Conservation (phyloP, 169 alveolate genomes). For the Besnoitia besnoiti region DNA sequence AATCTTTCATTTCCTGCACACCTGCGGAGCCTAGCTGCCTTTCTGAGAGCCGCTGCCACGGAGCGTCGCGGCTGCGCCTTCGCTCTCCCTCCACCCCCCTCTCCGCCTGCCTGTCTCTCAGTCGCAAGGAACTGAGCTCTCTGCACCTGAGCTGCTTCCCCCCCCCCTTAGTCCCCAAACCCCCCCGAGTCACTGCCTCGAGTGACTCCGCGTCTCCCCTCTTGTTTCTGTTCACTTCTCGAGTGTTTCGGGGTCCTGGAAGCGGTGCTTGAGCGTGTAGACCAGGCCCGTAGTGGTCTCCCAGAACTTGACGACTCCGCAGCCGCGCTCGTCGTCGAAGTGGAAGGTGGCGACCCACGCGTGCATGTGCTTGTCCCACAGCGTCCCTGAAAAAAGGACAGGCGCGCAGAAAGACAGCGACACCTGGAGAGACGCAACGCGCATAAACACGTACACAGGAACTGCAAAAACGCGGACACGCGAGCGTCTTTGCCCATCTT, state of each 20-base stretch:
- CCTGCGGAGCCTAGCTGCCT: no score
- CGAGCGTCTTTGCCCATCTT: no score
- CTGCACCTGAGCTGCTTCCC: no score
- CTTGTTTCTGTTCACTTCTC: background rate
- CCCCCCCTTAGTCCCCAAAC: no score
- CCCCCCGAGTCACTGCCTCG: background rate
- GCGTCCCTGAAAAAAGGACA: slow-evolving; percentile 51
- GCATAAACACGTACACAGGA: no score
- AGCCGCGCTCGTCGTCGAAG: slow-evolving; percentile 41
- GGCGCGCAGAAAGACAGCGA: no score
- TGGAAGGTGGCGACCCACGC: slow-evolving; percentile 69
- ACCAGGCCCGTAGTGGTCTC: slow-evolving; percentile 53
- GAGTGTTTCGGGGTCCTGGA: slow-evolving; percentile 1
- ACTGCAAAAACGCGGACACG: no score
- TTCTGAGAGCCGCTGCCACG: no score
- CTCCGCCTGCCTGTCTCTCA: background rate
- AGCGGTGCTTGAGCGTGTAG: slow-evolving; percentile 42
- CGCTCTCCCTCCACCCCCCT: background rate
- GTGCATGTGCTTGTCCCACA: slow-evolving; percentile 55
- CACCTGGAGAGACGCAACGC: no score
- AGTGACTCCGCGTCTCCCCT: background rate
- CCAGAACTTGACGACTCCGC: slow-evolving; percentile 63
- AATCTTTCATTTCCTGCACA: no score
- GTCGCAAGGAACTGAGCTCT: background rate
- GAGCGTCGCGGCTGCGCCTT: no score